Base-by-base conservation (phyloP, 1,139 yeast genomes). In the Pichia sp. region DNA sequence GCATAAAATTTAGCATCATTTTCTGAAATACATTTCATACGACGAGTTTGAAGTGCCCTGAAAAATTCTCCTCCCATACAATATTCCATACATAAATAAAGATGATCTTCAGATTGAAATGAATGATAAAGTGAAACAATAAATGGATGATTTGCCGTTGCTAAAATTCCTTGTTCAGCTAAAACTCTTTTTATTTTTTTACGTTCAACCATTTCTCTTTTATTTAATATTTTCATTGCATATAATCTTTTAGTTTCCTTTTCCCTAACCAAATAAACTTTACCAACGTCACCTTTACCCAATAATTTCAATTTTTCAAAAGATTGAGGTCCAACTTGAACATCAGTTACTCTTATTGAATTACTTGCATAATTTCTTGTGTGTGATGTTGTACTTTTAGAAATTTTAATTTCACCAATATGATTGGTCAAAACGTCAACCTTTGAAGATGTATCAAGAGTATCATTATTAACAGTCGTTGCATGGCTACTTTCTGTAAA, bases 41-140 rank as follows among this genome's bases (percentile, higher is more conserved):
- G 86, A 53, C 97, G 75, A 0, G 97, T 89, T 68, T 94, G 98
- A 47, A 94, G 70, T 0, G 98, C 98, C 52, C 98, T 73, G 72
- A 94, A 94, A 64, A 94, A 94, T 67, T 94, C 99, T 43, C 99
- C 98, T 27, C 99, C 99, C 94, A 92, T 89, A 64, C 98, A 94
- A 62, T 92, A 94, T 66, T 94, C 99, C 96, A 94, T 90, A 65
- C 98, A 94, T 46, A 94, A 76, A 62, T 90, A 94, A n/a, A 94
- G 69, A 63, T 86, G 82, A 56, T 90, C 97, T 49, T 87, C 94
- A 10, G 95, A 85, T 67, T 94, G 98, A 70, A 94, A 94, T 0
- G 97, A 89, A 66, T 94, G 98, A 63, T 94, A 90, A 42, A 94
- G 73, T 0, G 98, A 89, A 40, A 94, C 97, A 60, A 94, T 92